These are phyloP conservation scores for Vitis hybrid DNA, from an alignment of 177 flowering plant genomes.

Conservation along the genomic window DNA sequence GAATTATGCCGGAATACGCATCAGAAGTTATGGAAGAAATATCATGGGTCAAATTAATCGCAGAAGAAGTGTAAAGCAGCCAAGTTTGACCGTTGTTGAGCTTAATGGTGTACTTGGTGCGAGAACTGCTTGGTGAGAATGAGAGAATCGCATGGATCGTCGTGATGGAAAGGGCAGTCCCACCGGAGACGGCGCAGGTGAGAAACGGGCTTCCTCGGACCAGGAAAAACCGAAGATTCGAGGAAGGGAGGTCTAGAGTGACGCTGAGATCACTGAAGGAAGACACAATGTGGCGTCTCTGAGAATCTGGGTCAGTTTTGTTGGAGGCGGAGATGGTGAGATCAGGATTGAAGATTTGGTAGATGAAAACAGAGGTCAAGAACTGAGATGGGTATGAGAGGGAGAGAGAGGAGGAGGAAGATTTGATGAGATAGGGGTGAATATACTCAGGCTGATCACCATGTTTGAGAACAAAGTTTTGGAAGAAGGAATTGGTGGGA, in stretches of 20 bases:
- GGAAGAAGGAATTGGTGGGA: conserved; percentile 67
- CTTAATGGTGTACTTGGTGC: conserved; percentile 55
- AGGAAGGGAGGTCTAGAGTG: conserved; percentile 64
- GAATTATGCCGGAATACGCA: conserved; percentile 61
- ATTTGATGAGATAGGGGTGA: conserved; percentile 47
- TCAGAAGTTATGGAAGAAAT: conserved; percentile 39
- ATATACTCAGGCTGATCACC: conserved; percentile 69
- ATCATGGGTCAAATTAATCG: conserved; percentile 45
- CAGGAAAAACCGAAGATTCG: conserved; percentile 59
- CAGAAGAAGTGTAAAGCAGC: conserved; percentile 73
- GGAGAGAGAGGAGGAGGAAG: conserved; percentile 39
- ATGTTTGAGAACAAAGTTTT: conserved; percentile 52
- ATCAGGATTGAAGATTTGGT: no score
- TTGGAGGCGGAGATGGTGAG: no score
- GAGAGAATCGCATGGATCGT: conserved; percentile 72
- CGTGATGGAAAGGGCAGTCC: conserved; percentile 48
- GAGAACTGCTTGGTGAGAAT: conserved; percentile 31
- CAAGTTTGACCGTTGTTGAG: conserved; percentile 87
- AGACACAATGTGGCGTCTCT: conserved; percentile 48
- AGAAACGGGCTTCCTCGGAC: conserved; percentile 87
- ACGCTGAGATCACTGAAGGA: conserved; percentile 75
- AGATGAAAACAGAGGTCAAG: no score
- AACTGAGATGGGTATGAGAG: conserved; percentile 17
- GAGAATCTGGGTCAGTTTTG: conserved; percentile 9
- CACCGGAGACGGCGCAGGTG: conserved; percentile 40